Evolutionary conservation across 2,329 filamentous ascomycete species (phyloP).

Genomic region (Diaporthe sp.): DNA sequence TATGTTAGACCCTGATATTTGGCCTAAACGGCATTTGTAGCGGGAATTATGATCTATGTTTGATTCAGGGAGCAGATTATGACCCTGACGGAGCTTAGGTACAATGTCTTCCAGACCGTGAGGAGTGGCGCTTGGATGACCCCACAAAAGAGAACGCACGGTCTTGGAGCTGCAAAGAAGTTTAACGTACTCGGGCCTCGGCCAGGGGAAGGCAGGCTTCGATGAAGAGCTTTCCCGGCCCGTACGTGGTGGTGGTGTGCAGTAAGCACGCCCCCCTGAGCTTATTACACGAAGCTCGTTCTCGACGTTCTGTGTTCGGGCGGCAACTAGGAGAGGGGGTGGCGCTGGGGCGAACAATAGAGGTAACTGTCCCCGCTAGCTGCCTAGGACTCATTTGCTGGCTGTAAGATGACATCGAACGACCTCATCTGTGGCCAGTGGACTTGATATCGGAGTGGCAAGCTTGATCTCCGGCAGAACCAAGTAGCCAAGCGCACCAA

Average conservation of each 20-base stretch:
- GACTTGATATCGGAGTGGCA: neutral
- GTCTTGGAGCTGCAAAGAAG: constrained; percentile 2
- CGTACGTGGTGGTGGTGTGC: neutral
- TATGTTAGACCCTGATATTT: neutral
- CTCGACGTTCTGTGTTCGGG: neutral
- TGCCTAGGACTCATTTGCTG: constrained; percentile 14
- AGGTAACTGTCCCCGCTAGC: neutral
- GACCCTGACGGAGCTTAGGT: neutral
- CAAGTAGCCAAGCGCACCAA: neutral
- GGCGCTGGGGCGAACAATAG: neutral
- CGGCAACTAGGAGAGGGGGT: neutral
- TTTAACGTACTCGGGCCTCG: neutral
- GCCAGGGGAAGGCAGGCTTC: neutral
- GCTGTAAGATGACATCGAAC: constrained; percentile 18
- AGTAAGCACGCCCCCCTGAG: constrained; percentile 4
- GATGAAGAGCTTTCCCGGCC: neutral
- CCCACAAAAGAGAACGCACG: constrained; percentile 4
- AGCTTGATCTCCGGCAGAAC: neutral
- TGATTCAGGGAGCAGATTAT: neutral
- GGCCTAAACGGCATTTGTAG: neutral
- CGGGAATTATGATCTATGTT: neutral
- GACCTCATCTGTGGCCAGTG: neutral
- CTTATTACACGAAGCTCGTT: neutral
- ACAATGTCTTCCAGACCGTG: neutral
- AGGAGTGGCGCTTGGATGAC: constrained; percentile 4